These are phyloP conservation scores for Parafenestella ontariensis DNA, from an alignment of 2,329 filamentous ascomycete genomes.

Conservation along the genomic window DNA sequence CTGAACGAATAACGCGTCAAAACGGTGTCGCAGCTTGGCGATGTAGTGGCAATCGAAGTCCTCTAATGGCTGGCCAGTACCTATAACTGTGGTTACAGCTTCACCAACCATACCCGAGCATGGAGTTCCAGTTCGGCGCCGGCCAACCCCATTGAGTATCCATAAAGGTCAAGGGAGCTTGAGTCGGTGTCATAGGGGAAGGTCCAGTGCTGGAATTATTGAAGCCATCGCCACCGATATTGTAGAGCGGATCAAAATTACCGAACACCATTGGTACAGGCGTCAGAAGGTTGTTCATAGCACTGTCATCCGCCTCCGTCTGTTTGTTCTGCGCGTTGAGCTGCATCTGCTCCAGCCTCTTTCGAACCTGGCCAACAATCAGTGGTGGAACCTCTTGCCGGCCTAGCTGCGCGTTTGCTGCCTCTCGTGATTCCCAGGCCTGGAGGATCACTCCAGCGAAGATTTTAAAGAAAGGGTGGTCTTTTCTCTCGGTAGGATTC, in stretches of 20 bases:
- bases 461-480: conserved; percentile 38
- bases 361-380: conserved; percentile 10
- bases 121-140: conserved; percentile 5
- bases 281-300: background rate
- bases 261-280: conserved; percentile 2
- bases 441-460: conserved; percentile 67
- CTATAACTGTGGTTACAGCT: background rate
- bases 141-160: conserved; percentile 13
- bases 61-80: too few relatives aligned
- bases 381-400: conserved; percentile 6
- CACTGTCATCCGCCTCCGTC: background rate
- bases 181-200: background rate
- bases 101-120: conserved; percentile 14
- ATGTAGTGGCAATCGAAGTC: too few relatives aligned
- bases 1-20: too few relatives aligned
- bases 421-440: conserved; percentile 41
- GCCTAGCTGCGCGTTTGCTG: conserved; percentile 2
- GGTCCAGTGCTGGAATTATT: background rate
- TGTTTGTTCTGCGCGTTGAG: background rate
- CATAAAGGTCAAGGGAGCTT: conserved; percentile 2
- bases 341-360: conserved; percentile 2
- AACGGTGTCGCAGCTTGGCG: too few relatives aligned
- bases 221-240: background rate
- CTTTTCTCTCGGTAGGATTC: conserved; percentile 22
- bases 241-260: background rate